Base-by-base conservation (phyloP, 495 filamentous ascomycete species). In the Xylaria grammica region DNA sequence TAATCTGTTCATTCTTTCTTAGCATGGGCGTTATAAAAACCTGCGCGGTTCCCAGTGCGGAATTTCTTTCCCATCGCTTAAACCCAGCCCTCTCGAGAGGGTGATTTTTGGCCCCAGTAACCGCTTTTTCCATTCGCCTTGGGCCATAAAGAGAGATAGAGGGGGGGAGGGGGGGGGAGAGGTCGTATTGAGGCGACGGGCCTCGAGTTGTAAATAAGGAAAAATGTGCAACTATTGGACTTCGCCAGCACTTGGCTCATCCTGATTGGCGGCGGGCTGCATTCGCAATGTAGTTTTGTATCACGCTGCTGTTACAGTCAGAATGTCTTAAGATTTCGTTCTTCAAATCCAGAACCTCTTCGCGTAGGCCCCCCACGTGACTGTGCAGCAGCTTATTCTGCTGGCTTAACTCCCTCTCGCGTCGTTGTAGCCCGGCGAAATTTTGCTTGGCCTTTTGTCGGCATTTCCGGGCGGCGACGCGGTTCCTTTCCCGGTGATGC, bases 401-500 rank as follows among this genome's bases (percentile, higher is more conserved):
- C 30, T 54, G 54, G 45, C 66, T 65, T 15, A 72, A 60, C 20
- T 69, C 65, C 7, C 56, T 68, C 56, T 75, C 76, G 13, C 65
- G 65, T 30, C 53, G 62, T 59, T 86, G 83, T 9, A 87, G 77
- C 9, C 74, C 65, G 26, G 78, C 67, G 5, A 78, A 79, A 54
- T 82, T 82, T 38, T 85, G 82, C 54, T 90, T 90, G 69, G 89
- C 89, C 75, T 90, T 90, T 70, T 85, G 82, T 8, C 89, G 85
- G 68, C 88, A 91, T 66, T 90, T 90, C 71, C 83, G 86, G 4
- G 88, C 89, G 6, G 89, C 88, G 2, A 89, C 69, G 2, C 89
- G 86, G 62, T 90, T 91, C 44, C 87, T 85, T 67, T 89, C 86
- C 26, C 72, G 72, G 52, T 72, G 69, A 10, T 57, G 30, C 19